Base-by-base conservation (phyloP, 2,329 filamentous ascomycete species). In the Leptographium galeiforme region DNA sequence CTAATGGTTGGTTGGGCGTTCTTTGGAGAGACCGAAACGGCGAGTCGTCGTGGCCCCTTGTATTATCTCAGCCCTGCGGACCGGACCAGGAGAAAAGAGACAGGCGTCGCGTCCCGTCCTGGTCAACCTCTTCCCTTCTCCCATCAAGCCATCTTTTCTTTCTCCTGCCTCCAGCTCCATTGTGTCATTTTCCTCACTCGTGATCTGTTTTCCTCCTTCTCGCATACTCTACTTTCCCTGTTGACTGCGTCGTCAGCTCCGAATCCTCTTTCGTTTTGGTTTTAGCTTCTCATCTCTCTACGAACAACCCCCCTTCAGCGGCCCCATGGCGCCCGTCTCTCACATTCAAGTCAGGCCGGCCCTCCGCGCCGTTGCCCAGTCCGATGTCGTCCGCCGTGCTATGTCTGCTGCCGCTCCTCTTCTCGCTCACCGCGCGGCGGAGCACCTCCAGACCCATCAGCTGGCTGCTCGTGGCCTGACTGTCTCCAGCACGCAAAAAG, bases 401-500 rank as follows among this genome's bases (percentile, higher is more conserved):
- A 36, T 53, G 18, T 34, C 52, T 16, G 56, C 55, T 6, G 56
- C 57, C 25, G 55, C 50, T 1, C 58, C 58, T 12, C 48, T 57
- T 12, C 33, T 59, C 2, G 52, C 34, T 6, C 53, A 52, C 16
- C 50, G 51, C 1, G 55, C 57, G 0, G 56, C 56, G 11, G 50
- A 51, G 4, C 43, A 56, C 2, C 39, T 49, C 36, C 19, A 45
- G 39, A 36, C 18, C 1, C 39, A 25, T 16, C 51, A 45, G 25
- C 25, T 58, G 4, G 50, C 50, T 14, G 50, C 48, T 8, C 57
- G 57, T 48, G 46, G 51, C 51, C 70, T 87, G 12, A 62, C 72
- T 32, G 79, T 82, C 44, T 84, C 80, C 58, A 76, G 81, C 62
- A 85, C 85, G 2, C 85, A 89, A 61, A 74, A 75, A 52, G 75